phyloP scores from a whole-genome alignment of 768 basidiomycete genomes.

The Boletus sensibilis region DNA sequence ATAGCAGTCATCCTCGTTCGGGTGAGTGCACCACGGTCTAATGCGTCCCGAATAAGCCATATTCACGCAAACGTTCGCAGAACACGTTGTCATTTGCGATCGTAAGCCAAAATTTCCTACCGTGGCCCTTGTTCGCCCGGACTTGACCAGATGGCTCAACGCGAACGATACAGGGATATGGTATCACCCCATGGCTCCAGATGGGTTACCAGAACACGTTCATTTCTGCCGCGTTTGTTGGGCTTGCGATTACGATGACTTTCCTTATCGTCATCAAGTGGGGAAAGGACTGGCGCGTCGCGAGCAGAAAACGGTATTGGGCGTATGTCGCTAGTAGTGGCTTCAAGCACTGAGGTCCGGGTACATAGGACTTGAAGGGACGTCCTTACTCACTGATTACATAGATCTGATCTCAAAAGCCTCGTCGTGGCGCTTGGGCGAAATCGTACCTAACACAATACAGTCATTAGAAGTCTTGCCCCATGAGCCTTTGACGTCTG shows the following conservation, averaged over 20 bases:
- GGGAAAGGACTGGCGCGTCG: constrained; percentile 18
- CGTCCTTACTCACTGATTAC: not conserved
- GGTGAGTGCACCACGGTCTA: not conserved
- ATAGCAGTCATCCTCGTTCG: constrained; percentile 23
- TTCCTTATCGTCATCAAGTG: constrained; percentile 17
- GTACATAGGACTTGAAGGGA: not conserved
- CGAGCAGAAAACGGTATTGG: constrained; percentile 18
- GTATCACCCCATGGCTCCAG: constrained; percentile 21
- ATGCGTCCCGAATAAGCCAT: not conserved
- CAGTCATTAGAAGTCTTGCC: not conserved
- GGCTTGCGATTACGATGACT: constrained; percentile 20
- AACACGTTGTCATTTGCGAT: constrained; percentile 21
- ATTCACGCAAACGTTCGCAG: not conserved
- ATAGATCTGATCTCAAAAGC: not conserved
- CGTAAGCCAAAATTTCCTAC: not conserved
- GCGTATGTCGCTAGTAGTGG: constrained; percentile 17
- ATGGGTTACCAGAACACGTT: constrained; percentile 21
- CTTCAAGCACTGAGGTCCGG: constrained; percentile 4
- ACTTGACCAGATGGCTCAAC: not conserved
- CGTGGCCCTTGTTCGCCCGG: too few species aligned
- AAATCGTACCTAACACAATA: not conserved
- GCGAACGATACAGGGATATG: constrained; percentile 14
- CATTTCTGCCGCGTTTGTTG: constrained; percentile 19
- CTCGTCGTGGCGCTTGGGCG: not conserved
- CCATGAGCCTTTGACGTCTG: not conserved